Percentiles rank a stretch among this genome's conserved stretches.
phyloP scores from a whole-genome alignment of 805 yeast species.

The Hermanozyma aechmeae region DNA sequence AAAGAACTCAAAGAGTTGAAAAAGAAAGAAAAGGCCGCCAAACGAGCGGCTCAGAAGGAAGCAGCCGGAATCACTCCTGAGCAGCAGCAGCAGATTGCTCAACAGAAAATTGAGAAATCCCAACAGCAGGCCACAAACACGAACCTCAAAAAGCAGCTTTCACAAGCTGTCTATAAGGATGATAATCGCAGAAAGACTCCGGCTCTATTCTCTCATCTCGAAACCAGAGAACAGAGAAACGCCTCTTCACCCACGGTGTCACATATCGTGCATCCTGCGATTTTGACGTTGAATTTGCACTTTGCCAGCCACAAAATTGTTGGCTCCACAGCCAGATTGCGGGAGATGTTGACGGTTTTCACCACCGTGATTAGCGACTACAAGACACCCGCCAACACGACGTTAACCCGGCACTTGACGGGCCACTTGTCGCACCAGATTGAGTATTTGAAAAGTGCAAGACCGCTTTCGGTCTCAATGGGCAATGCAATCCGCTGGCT shows the following conservation, averaged over 20 bases:
- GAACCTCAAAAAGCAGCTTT: constrained; percentile 45
- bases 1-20: constrained; percentile 83
- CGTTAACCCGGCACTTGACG: constrained; percentile 81
- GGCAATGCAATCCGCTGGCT: constrained; percentile 97
- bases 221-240: constrained; percentile 65
- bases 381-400: constrained; percentile 74
- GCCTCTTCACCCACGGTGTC: constrained; percentile 48
- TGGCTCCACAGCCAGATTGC: constrained; percentile 82
- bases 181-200: constrained; percentile 39
- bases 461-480: constrained; percentile 91
- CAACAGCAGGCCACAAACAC: constrained; percentile 37
- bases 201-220: constrained; percentile 68
- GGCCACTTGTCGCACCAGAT: constrained; percentile 86
- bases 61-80: constrained; percentile 47
- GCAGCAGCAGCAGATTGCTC: constrained; percentile 32
- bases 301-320: constrained; percentile 78
- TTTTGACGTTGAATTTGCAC: constrained; percentile 68
- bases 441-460: constrained; percentile 80
- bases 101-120: constrained; percentile 28
- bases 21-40: constrained; percentile 85
- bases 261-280: constrained; percentile 78
- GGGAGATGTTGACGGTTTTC: constrained; percentile 78
- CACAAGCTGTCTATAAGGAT: constrained; percentile 40
- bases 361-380: constrained; percentile 73
- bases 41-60: constrained; percentile 80